Evolutionary conservation across 2,329 filamentous ascomycete genomes (phyloP).

Genomic region (Nigrospora oryzae): DNA sequence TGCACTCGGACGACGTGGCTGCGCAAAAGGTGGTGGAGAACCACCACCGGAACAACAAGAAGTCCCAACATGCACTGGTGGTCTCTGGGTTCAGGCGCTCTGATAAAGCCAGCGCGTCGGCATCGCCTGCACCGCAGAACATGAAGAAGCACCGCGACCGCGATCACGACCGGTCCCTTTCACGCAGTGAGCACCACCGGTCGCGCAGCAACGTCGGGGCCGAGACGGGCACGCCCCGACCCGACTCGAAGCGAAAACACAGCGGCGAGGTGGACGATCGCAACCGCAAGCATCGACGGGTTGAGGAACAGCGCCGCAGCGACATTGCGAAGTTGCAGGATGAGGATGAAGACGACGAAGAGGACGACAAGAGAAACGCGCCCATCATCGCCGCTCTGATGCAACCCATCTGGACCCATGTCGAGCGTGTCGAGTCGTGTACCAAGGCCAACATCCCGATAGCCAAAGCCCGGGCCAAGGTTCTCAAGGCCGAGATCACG

Average conservation of each 20-base stretch:
- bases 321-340: constrained; percentile 27
- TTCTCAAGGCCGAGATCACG: constrained; percentile 23
- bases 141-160: constrained; percentile 38
- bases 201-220: constrained; percentile 38
- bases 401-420: constrained; percentile 22
- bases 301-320: constrained; percentile 31
- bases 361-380: constrained; percentile 17
- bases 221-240: constrained; percentile 40
- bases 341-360: constrained; percentile 28
- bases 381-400: constrained; percentile 22
- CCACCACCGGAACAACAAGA: constrained; percentile 92
- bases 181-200: constrained; percentile 38
- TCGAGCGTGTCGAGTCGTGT: constrained; percentile 21
- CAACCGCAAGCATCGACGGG: constrained; percentile 40
- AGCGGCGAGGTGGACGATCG: constrained; percentile 43
- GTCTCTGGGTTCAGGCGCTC: constrained; percentile 51
- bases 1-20: constrained; percentile 69
- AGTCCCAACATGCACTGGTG: constrained; percentile 40
- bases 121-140: constrained; percentile 58
- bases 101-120: constrained; percentile 50
- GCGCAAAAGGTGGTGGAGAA: constrained; percentile 80
- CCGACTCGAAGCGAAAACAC: constrained; percentile 55
- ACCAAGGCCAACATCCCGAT: constrained; percentile 23
- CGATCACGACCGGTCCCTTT: constrained; percentile 30
- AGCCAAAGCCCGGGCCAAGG: constrained; percentile 22